phyloP scores from a whole-genome alignment of 2,329 filamentous ascomycete genomes.

The Colletotrichum spaethianum region DNA sequence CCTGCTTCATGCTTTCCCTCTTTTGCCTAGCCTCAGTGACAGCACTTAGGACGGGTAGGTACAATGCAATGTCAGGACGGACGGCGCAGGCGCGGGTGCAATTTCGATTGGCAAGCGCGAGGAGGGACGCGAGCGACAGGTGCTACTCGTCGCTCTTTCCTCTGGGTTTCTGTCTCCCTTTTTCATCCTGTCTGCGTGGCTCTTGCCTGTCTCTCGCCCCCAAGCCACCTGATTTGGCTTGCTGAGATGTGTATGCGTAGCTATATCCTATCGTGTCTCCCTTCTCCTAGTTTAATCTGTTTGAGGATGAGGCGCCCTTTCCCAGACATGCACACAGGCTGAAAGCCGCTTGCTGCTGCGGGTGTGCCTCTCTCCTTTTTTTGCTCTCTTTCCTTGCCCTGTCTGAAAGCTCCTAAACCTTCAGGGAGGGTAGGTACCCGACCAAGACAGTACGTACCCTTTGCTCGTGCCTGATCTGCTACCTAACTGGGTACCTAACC shows the following conservation, averaged over 20 bases:
- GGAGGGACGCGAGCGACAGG: background rate
- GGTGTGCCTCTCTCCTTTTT: background rate
- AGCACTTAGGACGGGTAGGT: background rate
- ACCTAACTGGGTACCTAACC: background rate
- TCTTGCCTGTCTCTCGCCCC: background rate
- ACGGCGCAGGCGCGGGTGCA: background rate
- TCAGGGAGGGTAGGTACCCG: background rate
- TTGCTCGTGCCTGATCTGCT: constrained; percentile 1
- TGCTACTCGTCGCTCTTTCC: constrained; percentile 18
- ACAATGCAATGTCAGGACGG: background rate
- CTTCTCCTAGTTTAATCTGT: constrained; percentile 26
- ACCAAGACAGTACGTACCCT: no score
- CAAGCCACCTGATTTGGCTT: background rate
- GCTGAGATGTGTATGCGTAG: background rate
- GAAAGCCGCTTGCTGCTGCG: background rate
- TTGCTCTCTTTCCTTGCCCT: background rate
- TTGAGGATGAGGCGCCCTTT: constrained; percentile 23
- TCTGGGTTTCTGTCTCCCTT: background rate
- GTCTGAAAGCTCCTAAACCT: background rate
- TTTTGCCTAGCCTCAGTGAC: background rate
- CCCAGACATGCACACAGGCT: constrained; percentile 10
- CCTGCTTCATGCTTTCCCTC: background rate
- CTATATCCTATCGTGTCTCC: background rate
- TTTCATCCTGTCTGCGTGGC: background rate
- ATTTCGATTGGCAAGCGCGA: background rate